These are phyloP conservation scores for Adansonia grandidieri DNA, from an alignment of 441 rosid genomes.

Conservation along the genomic window DNA sequence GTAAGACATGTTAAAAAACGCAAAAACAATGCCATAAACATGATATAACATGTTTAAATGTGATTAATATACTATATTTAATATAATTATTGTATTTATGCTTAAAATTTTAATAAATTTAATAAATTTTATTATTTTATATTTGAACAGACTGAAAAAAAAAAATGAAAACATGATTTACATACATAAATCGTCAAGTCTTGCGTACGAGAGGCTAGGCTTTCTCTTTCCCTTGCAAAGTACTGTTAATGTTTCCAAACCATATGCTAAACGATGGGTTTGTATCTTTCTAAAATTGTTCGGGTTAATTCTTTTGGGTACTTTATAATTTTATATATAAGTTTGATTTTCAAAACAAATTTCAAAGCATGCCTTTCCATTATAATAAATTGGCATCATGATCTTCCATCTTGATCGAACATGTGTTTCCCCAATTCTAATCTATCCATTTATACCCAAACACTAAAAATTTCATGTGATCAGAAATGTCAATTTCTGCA, in stretches of 20 bases:
- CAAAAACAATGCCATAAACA: too few species aligned
- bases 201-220: not conserved
- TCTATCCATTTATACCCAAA: not conserved
- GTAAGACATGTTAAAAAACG: too few species aligned
- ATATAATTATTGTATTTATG: too few species aligned
- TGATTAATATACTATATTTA: not conserved
- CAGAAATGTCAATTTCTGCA: not conserved
- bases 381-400: not conserved
- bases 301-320: too few species aligned
- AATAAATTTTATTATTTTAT: too few species aligned
- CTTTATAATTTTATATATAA: too few species aligned
- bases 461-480: not conserved
- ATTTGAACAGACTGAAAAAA: too few species aligned
- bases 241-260: slow-evolving; percentile 2
- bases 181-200: not conserved
- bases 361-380: not conserved
- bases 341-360: not conserved
- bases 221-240: slow-evolving; percentile 8
- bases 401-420: not conserved
- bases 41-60: not conserved
- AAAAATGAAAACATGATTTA: not conserved
- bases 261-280: not conserved
- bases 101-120: too few species aligned
- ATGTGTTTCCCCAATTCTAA: not conserved
- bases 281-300: not conserved